These are phyloP conservation scores for Naganishia albida DNA, from an alignment of 1,284 basidiomycete genomes.

Conservation along the genomic window DNA sequence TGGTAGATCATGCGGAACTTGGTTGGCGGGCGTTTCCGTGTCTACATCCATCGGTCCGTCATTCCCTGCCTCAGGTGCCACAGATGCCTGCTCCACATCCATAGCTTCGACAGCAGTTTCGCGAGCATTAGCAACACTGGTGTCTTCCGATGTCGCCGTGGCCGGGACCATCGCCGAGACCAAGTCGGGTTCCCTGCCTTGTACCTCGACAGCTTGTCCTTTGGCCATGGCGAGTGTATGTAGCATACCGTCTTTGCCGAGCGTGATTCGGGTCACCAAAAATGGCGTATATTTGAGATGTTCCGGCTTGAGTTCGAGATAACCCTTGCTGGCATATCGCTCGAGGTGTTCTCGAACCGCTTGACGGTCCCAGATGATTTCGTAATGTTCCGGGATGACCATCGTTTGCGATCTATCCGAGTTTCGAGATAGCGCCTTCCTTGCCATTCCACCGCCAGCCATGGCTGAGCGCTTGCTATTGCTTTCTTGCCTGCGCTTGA, in stretches of 20 bases:
- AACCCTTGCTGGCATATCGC: conserved; percentile 77
- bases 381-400: conserved; percentile 70
- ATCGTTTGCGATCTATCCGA: conserved; percentile 41
- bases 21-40: background rate
- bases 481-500: conserved; percentile 18
- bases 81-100: background rate
- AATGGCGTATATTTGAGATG: conserved; percentile 95
- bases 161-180: background rate
- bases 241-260: conserved; percentile 24
- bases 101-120: background rate
- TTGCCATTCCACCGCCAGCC: conserved; percentile 33
- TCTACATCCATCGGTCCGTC: too few species aligned
- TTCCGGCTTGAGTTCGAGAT: conserved; percentile 76
- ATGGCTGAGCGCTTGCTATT: conserved; percentile 7
- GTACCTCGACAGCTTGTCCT: conserved; percentile 29
- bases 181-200: conserved; percentile 27
- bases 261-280: conserved; percentile 57
- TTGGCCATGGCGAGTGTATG: conserved; percentile 27
- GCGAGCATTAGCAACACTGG: background rate
- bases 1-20: background rate
- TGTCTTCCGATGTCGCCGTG: too few species aligned
- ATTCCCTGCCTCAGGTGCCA: too few species aligned
- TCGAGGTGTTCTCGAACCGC: conserved; percentile 67
- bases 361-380: conserved; percentile 72
- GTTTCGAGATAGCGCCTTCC: conserved; percentile 29